A percentile compares a stretch with the other conserved stretches of the same genome.
These are phyloP conservation scores for Ramichloridium luteum DNA, from an alignment of 2,329 filamentous ascomycete species.

Conservation along the genomic window DNA sequence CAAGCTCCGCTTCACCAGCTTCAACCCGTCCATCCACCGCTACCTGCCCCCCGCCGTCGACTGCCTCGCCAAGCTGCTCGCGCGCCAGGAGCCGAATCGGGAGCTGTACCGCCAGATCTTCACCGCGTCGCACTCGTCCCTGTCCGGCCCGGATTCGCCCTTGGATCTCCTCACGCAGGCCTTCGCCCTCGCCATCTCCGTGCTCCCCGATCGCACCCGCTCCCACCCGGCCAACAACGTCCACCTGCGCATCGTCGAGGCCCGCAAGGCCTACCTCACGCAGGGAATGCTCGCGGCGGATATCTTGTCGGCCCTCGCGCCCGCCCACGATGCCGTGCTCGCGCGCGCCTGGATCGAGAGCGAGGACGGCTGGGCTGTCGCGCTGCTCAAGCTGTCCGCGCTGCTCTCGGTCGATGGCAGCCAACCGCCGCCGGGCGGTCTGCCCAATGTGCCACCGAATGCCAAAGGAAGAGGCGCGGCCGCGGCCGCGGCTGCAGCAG, in stretches of 20 bases:
- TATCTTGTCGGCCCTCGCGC: slow-evolving; percentile 63
- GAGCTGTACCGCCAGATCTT: slow-evolving; percentile 76
- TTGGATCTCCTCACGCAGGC: slow-evolving; percentile 75
- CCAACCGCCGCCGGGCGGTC: slow-evolving; percentile 4
- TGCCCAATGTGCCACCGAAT: neutral
- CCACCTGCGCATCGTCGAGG: slow-evolving; percentile 57
- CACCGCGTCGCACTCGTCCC: slow-evolving; percentile 41
- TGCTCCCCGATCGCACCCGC: slow-evolving; percentile 62
- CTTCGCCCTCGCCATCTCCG: slow-evolving; percentile 75
- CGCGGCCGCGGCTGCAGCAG: slow-evolving; percentile 1
- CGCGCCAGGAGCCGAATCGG: slow-evolving; percentile 85
- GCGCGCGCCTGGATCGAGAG: slow-evolving; percentile 72
- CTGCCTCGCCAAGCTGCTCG: slow-evolving; percentile 78
- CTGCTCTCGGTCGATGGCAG: slow-evolving; percentile 52
- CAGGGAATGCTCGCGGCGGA: slow-evolving; percentile 86
- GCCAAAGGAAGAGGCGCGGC: slow-evolving; percentile 3
- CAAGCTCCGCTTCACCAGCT: slow-evolving; percentile 63
- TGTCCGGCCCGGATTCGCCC: slow-evolving; percentile 34
- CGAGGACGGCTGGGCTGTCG: slow-evolving; percentile 71
- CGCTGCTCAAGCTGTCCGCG: slow-evolving; percentile 62
- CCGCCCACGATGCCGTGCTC: slow-evolving; percentile 28
- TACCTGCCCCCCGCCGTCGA: slow-evolving; percentile 88
- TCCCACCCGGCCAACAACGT: slow-evolving; percentile 13
- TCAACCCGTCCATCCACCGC: slow-evolving; percentile 67
- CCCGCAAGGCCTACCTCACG: slow-evolving; percentile 77